Percentiles rank a stretch among this genome's conserved stretches.
These are phyloP conservation scores for Sambucus nigra DNA, from an alignment of 129 eudicot species.

Conservation along the genomic window DNA sequence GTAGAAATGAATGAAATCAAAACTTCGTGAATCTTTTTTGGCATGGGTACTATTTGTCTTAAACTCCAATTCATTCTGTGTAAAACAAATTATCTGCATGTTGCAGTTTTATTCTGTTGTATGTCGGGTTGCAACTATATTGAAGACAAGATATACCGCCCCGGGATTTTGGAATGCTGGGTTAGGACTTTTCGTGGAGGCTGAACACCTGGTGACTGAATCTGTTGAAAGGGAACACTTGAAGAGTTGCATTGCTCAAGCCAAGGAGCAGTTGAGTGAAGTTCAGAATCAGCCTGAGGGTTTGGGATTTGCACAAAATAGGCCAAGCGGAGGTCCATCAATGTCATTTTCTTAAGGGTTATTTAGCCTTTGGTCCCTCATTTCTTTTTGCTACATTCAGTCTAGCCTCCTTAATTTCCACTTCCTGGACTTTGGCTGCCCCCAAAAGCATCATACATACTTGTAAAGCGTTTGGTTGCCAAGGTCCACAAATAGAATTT, in stretches of 20 bases:
- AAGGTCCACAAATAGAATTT: too few relatives aligned
- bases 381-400: too few relatives aligned
- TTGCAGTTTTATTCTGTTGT: slow-evolving; percentile 68
- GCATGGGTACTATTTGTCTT: neutral
- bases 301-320: slow-evolving; percentile 22
- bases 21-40: too few relatives aligned
- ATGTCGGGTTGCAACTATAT: slow-evolving; percentile 81
- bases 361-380: too few relatives aligned
- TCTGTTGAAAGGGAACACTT: slow-evolving; percentile 58
- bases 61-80: neutral
- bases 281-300: slow-evolving; percentile 45
- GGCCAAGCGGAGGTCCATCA: slow-evolving; percentile 38
- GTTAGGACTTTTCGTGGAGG: slow-evolving; percentile 57
- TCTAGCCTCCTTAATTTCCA: too few relatives aligned
- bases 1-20: neutral
- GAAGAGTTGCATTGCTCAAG: slow-evolving; percentile 45
- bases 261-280: slow-evolving; percentile 53
- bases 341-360: too few relatives aligned
- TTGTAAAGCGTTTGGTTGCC: too few relatives aligned
- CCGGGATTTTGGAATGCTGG: slow-evolving; percentile 88
- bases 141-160: slow-evolving; percentile 80
- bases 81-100: neutral
- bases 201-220: slow-evolving; percentile 43
- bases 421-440: too few relatives aligned
- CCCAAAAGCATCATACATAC: too few relatives aligned